Evolutionary conservation across 2,329 filamentous ascomycete genomes (phyloP).

Genomic region (Phialophora tarda): DNA sequence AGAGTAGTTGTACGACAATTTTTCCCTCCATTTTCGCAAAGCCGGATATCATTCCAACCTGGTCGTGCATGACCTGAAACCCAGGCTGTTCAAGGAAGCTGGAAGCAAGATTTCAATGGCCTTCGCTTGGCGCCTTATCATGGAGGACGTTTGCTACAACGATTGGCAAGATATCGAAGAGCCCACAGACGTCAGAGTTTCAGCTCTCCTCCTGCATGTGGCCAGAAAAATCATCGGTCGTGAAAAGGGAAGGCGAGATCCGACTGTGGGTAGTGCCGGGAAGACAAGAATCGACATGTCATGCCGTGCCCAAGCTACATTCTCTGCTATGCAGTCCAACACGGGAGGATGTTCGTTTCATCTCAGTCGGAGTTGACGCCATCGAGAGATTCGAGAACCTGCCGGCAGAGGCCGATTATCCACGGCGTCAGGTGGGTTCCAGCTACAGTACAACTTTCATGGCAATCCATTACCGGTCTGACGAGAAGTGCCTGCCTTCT

Average conservation of each 20-base stretch:
- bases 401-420: background rate
- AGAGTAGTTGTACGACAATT: background rate
- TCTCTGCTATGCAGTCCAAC: constrained; percentile 3
- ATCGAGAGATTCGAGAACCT: background rate
- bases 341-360: background rate
- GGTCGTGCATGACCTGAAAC: constrained; percentile 6
- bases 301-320: constrained; percentile 3
- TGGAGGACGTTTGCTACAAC: constrained; percentile 3
- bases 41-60: constrained; percentile 6
- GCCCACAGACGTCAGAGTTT: background rate
- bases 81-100: background rate
- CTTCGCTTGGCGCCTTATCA: constrained; percentile 5
- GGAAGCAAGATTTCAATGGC: constrained; percentile 8
- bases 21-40: constrained; percentile 4
- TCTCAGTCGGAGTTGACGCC: background rate
- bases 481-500: background rate
- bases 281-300: background rate
- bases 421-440: background rate
- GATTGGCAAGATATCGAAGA: background rate
- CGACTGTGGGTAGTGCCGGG: background rate
- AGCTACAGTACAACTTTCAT: background rate
- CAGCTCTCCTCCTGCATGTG: background rate
- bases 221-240: background rate
- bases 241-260: background rate
- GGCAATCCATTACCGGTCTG: background rate